phyloP scores from a whole-genome alignment of 164 flowering plant genomes.

The Aristolochia californica region DNA sequence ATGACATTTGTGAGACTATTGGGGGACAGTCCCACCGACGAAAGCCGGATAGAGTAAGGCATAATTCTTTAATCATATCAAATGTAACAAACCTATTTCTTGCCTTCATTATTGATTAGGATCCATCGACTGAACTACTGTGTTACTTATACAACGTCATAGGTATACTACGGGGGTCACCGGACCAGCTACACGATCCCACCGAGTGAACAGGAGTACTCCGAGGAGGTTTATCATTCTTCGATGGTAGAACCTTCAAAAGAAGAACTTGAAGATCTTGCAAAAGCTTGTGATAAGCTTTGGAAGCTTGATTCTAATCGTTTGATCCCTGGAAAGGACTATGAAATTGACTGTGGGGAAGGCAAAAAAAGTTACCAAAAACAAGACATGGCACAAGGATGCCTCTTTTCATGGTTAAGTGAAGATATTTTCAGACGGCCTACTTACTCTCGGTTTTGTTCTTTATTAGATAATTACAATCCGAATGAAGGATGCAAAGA shows the following conservation, averaged over 20 bases:
- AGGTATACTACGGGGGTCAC: constrained; percentile 49
- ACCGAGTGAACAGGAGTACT: constrained; percentile 59
- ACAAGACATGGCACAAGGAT: constrained; percentile 74
- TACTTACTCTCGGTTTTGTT: constrained; percentile 73
- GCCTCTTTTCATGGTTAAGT: constrained; percentile 53
- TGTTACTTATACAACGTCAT: background rate
- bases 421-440: constrained; percentile 64
- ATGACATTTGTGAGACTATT: constrained; percentile 57
- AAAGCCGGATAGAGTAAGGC: constrained; percentile 40
- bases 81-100: background rate
- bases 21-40: constrained; percentile 40
- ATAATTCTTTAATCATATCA: background rate
- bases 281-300: constrained; percentile 74
- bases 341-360: constrained; percentile 85
- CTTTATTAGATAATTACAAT: constrained; percentile 88
- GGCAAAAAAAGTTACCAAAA: constrained; percentile 71
- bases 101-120: background rate
- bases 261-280: constrained; percentile 64
- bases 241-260: constrained; percentile 36
- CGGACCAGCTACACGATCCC: constrained; percentile 62
- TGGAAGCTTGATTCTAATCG: constrained; percentile 93
- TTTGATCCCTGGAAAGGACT: constrained; percentile 75
- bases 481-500: constrained; percentile 75
- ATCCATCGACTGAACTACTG: background rate
- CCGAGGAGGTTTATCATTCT: constrained; percentile 38